These are phyloP conservation scores for Cunninghamia lanceolata DNA, from an alignment of 75 land plant species.

Conservation along the genomic window DNA sequence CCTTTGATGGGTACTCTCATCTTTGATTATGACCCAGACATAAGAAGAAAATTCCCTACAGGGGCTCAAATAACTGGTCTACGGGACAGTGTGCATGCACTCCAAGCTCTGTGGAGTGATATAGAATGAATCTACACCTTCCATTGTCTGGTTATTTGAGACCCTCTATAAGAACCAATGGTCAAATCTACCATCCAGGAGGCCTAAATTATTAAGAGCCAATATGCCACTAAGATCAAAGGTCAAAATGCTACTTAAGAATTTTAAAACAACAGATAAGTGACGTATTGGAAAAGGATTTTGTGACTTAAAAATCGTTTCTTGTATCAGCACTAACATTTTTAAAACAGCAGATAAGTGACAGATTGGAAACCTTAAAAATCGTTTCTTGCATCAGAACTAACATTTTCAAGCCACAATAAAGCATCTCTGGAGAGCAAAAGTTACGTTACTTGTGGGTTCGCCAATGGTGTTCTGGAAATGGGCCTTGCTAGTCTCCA, in stretches of 20 bases:
- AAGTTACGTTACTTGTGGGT: background rate
- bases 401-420: background rate
- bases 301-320: background rate
- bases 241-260: background rate
- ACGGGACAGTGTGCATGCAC: no score
- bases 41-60: no score
- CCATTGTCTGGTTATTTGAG: no score
- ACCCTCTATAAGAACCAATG: no score
- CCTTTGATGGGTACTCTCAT: no score
- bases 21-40: no score
- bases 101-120: no score
- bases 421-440: background rate
- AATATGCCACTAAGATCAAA: background rate
- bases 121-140: no score
- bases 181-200: no score
- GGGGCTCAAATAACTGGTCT: no score
- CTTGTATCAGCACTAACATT: background rate
- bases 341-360: background rate
- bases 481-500: conserved; percentile 40
- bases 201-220: background rate
- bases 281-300: no score
- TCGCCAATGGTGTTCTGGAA: conserved; percentile 4
- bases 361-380: background rate
- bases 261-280: background rate
- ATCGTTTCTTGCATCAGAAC: background rate